Evolutionary conservation across 2,329 filamentous ascomycete genomes (phyloP), one percentile per base, ranked within the genome.

Genomic region (Graphilbum fragrans): DNA sequence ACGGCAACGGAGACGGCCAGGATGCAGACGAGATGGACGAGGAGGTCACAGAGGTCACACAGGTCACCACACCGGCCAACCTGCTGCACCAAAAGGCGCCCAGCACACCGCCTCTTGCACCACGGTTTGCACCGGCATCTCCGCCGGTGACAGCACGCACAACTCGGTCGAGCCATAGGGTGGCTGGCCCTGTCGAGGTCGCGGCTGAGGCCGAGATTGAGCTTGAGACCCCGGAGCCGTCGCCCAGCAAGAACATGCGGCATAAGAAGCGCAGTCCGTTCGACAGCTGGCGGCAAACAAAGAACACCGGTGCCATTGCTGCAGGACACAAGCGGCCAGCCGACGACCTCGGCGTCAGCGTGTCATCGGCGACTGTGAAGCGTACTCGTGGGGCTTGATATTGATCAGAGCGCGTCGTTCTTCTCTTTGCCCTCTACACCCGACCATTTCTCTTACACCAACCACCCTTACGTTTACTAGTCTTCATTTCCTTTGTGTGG

Each of bases 231-330:
- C 60, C 62, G 4, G 61, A 62, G 12, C 47, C 55, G 11, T 65
- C 65, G 9, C 64, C 70, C 1, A 70, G 64, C 49, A 44, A 50
- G 45, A 55, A 55, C 44, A 52, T 52, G 35, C 53, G 62, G 45
- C 45, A 50, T 45, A 49, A 50, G 45, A 49, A 49, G 39, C 63
- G 62, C 43, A 78, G 72, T 50, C 76, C 75, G 3, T 86, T 86
- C 51, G 77, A 82, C 50, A 67, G 67, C 32, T 86, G 80, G 80
- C 72, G 66, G 47, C 74, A 79, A 44, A 75, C 74, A 50, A 86
- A 86, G 65, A 63, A 59, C 50, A 54, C 62, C 57, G 38, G 37
- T 14, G 14, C 32, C 20, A 14, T 22, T 3, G 41, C 55, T 25
- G 58, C 58, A 45, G 62, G 64, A 45, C 64, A 55, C 46, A 72